Base-by-base conservation (phyloP, 805 yeast genomes). In the Saccharomycopsis vini region DNA sequence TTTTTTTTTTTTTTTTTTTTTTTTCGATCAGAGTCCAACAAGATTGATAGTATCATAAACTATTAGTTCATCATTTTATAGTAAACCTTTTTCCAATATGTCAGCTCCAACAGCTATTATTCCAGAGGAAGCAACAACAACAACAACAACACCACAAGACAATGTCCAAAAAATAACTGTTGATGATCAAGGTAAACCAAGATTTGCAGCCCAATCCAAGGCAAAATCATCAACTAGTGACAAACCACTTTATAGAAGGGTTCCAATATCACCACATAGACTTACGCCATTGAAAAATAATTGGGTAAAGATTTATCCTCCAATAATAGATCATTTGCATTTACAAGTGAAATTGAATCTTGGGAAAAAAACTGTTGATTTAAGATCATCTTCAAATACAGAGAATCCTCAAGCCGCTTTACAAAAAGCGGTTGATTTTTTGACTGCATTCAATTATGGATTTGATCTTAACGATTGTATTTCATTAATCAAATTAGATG, bases 381-480 rank as follows among this genome's bases (percentile, higher is more conserved):
- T 92, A 56, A 79, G 85, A 62, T 89, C 97, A 2, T 72, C 74
- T 56, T 75, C 82, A 56, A 77, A 81, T 53, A 70, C 70, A 52
- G 89, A 97, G 7, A 81, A 81, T 3, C 98, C 94, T 56, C 82
- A 85, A 19, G 90, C 95, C 39, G 96, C 98, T 7, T 70, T 92
- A 51, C 99, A 92, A 61, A 92, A 92, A 63, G 99, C 97, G 51
- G 96, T 95, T 20, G 99, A 92, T 65, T 92, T 92, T 59, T 77
- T 92, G 46, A 84, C 86, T 59, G 97, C 98, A 1, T 92, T 92
- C 65, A 81, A 96, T 18, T 71, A 90, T 43, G 99, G 99, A 6
- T 92, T 92, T 59, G 99, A 92, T 62, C 76, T 90, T 30, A 98
- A 92, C 62, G 99, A 92, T 63, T 89, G 98, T 30, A 86, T 94